Base-by-base conservation (phyloP, 176 grass and related monocot genomes). In the Aegilops speltoides region DNA sequence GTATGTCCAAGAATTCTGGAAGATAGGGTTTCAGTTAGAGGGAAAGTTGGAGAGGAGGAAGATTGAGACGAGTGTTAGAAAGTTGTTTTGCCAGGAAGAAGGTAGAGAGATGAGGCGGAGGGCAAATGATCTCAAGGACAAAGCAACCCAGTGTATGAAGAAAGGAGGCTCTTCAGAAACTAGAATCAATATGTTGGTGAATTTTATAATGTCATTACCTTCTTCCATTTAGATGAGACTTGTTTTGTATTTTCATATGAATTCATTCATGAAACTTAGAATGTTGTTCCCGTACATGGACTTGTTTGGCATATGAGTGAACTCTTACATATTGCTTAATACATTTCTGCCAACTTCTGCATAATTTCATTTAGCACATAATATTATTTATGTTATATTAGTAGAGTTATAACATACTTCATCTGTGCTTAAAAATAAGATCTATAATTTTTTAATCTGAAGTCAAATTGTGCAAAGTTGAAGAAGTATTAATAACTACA, bases 1-100 rank as follows among this genome's bases (percentile, higher is more conserved):
- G 36, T 88, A 91, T 1, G 89, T 87, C 0, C 26, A 76, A n/a
- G 85, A 88, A 8, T 68, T 84, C 10, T 91, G 85, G 89, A 80
- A 62, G 20, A 1, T 91, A 56, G 89, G 89, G 8, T 77, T 91
- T 19, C 48, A 54, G 60, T 7, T 91, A 19, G 81, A 91, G 24
- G 81, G 77, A 2, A 69, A 61, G 9, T 9, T 75, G 10, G 76
- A 84, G 34, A 87, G 68, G 60, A 36, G 9, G 1, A 19, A 19
- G 4, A 46, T 91, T 0, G 56, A 64, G 81, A 34, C 3, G 46
- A 76, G 54, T 1, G 16, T 70, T 4, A 32, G 3, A 15, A 87
- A 20, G 66, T 32, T 91, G 24, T 2, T 86, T 3, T 70, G 34
- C 8, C 11, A 2, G 2, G 81, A 80, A 24, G 85, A 79, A 75